These are phyloP conservation scores for Paxillus involutus DNA, from an alignment of 768 basidiomycete species.

Conservation along the genomic window DNA sequence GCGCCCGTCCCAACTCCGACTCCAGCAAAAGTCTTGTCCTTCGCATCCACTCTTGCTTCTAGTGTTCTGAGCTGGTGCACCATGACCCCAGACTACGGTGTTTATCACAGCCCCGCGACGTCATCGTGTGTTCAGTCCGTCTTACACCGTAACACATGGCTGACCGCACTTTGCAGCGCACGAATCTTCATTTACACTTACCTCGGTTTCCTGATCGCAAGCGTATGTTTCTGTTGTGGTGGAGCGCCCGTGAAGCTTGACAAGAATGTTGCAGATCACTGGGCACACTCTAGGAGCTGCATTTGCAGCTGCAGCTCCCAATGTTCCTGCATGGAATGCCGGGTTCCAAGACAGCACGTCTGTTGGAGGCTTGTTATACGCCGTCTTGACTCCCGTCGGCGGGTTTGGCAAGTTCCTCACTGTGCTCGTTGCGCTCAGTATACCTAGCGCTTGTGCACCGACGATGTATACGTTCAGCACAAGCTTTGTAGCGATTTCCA, in stretches of 20 bases:
- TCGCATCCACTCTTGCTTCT: slow-evolving; percentile 43
- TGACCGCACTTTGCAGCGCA: slow-evolving; percentile 20
- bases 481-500: slow-evolving; percentile 40
- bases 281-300: slow-evolving; percentile 45
- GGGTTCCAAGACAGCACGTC: slow-evolving; percentile 43
- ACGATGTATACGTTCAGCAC: slow-evolving; percentile 58
- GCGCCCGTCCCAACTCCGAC: slow-evolving; percentile 37
- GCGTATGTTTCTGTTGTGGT: slow-evolving; percentile 28
- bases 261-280: slow-evolving; percentile 28
- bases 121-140: slow-evolving; percentile 46
- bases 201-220: slow-evolving; percentile 42
- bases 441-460: slow-evolving; percentile 56
- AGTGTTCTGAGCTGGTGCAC: slow-evolving; percentile 44
- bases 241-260: neutral
- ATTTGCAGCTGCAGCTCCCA: slow-evolving; percentile 42
- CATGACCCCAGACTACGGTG: slow-evolving; percentile 48
- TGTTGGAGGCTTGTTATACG: slow-evolving; percentile 43
- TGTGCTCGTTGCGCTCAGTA: slow-evolving; percentile 50
- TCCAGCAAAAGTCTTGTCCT: slow-evolving; percentile 38
- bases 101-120: slow-evolving; percentile 51
- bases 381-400: slow-evolving; percentile 38
- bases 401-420: slow-evolving; percentile 48
- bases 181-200: slow-evolving; percentile 48
- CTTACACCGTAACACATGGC: neutral
- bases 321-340: slow-evolving; percentile 37